Conservation (phyloP, 108 stramenopile species). For the Fragilariopsis cylindrus region DNA sequence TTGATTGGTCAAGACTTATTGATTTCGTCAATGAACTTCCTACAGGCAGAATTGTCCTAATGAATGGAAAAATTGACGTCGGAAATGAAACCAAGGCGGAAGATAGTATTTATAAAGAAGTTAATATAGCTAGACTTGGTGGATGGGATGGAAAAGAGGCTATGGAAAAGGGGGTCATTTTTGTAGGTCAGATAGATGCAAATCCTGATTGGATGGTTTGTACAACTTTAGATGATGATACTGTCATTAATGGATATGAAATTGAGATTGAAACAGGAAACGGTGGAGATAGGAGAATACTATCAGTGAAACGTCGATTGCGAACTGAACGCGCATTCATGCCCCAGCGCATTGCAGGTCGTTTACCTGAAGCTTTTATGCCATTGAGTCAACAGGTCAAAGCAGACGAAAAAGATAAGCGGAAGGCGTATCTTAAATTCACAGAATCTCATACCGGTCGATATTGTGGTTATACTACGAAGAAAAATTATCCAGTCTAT, state of each 20-base stretch:
- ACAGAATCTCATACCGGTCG: slow-evolving; percentile 13
- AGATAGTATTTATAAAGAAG: slow-evolving; percentile 10
- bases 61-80: slow-evolving; percentile 36
- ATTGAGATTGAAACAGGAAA: slow-evolving; percentile 15
- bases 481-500: slow-evolving; percentile 59
- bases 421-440: slow-evolving; percentile 56
- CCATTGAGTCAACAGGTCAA: slow-evolving; percentile 59
- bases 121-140: slow-evolving; percentile 23
- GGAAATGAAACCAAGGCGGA: slow-evolving; percentile 21
- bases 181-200: slow-evolving; percentile 63
- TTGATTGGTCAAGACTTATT: slow-evolving; percentile 40
- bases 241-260: slow-evolving; percentile 27
- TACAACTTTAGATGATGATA: slow-evolving; percentile 20
- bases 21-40: slow-evolving; percentile 57
- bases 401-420: slow-evolving; percentile 67
- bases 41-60: slow-evolving; percentile 56
- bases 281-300: too few species aligned
- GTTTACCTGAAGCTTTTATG: slow-evolving; percentile 75
- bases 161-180: slow-evolving; percentile 31
- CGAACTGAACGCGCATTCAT: slow-evolving; percentile 43
- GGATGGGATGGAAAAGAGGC: slow-evolving; percentile 29
- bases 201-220: slow-evolving; percentile 69
- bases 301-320: neutral
- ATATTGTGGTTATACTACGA: slow-evolving; percentile 67
- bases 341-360: slow-evolving; percentile 49